phyloP scores from a whole-genome alignment of 768 basidiomycete genomes.

The Tremella mesenterica region DNA sequence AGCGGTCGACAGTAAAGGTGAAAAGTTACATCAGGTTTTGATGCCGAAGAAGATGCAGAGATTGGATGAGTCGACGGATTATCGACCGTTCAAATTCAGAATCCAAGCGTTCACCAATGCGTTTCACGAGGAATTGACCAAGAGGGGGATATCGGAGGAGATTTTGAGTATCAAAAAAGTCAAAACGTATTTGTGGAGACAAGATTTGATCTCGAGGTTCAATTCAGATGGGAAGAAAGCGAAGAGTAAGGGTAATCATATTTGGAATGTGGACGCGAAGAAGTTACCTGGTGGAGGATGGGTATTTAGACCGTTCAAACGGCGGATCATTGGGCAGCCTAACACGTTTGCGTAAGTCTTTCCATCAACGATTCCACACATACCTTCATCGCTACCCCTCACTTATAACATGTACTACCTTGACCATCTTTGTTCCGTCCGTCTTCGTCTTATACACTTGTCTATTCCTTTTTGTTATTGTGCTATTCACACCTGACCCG shows the following conservation, averaged over 20 bases:
- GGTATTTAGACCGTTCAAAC: constrained; percentile 79
- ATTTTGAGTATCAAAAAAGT: constrained; percentile 97
- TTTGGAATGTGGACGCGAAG: constrained; percentile 97
- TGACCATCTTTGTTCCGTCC: too few species aligned
- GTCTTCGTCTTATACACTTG: too few species aligned
- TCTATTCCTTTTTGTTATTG: too few species aligned
- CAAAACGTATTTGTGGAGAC: constrained; percentile 84
- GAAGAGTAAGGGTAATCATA: constrained; percentile 98
- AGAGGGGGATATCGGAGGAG: constrained; percentile 79
- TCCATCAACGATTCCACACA: background rate
- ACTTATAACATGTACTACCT: too few species aligned
- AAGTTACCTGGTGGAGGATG: constrained; percentile 59
- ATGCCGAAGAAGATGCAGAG: constrained; percentile 98
- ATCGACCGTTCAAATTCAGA: constrained; percentile 96
- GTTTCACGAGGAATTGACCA: constrained; percentile 74
- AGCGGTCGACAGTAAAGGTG: constrained; percentile 85
- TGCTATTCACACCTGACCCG: background rate
- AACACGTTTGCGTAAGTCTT: constrained; percentile 57
- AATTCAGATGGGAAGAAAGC: constrained; percentile 99
- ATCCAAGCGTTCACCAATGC: constrained; percentile 96
- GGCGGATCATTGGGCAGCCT: constrained; percentile 75
- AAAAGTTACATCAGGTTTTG: constrained; percentile 91
- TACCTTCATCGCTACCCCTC: too few species aligned
- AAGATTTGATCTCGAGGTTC: constrained; percentile 86
- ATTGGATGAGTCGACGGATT: constrained; percentile 90